These are phyloP conservation scores for Kitagawia praeruptora DNA, from an alignment of 129 eudicot genomes.

Conservation along the genomic window DNA sequence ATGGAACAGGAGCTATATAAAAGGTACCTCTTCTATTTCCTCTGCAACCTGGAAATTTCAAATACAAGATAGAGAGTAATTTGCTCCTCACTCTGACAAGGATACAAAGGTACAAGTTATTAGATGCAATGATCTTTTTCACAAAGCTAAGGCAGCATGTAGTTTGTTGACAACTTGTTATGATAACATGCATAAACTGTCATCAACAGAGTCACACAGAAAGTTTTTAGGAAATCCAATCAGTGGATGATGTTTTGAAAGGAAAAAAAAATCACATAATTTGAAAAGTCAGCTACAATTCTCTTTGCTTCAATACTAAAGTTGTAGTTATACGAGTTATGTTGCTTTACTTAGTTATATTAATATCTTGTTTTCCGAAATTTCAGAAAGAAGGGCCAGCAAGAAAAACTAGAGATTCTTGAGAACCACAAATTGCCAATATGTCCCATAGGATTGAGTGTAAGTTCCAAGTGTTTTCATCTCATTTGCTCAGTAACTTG, in stretches of 20 bases:
- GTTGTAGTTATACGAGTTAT: not conserved
- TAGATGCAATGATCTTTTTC: not conserved
- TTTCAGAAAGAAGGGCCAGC: constrained; percentile 61
- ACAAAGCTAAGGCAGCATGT: not conserved
- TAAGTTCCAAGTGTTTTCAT: constrained; percentile 23
- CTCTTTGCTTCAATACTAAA: not conserved
- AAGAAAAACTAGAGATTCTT: constrained; percentile 50
- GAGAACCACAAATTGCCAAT: constrained; percentile 56
- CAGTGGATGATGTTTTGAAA: not conserved
- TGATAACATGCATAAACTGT: no score
- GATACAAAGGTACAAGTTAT: constrained; percentile 10
- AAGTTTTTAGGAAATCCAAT: not conserved
- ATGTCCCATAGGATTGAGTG: constrained; percentile 44
- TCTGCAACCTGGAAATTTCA: not conserved
- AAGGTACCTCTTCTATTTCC: constrained; percentile 31
- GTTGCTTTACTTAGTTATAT: not conserved
- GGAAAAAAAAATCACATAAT: not conserved
- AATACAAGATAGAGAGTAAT: not conserved
- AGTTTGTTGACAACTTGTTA: not conserved
- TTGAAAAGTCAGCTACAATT: not conserved
- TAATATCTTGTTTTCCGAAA: not conserved
- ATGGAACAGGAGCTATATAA: constrained; percentile 39
- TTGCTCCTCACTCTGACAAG: not conserved
- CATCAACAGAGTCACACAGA: constrained; percentile 21
- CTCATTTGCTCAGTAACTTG: not conserved